Conservation (phyloP, 495 filamentous ascomycete genomes). For the Thermochaetoides thermophila region DNA sequence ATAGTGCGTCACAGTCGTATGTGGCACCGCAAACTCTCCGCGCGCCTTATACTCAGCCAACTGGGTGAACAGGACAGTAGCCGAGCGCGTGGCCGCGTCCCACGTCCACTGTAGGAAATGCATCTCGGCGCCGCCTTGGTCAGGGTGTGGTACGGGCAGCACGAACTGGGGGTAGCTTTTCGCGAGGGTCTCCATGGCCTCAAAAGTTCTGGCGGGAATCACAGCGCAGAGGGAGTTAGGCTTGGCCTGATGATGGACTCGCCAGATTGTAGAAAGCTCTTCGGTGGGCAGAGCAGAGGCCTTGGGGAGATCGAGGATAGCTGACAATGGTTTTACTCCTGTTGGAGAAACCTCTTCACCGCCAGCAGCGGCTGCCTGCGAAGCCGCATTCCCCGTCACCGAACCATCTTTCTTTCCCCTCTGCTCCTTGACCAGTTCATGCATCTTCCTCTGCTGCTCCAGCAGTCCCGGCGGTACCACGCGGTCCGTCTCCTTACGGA, state of each 20-base stretch:
- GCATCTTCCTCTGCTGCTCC: no score
- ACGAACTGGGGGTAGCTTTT: slow-evolving; percentile 74
- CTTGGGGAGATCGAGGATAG: slow-evolving; percentile 73
- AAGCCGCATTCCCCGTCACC: no score
- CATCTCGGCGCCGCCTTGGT: slow-evolving; percentile 51
- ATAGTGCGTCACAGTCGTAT: slow-evolving; percentile 88
- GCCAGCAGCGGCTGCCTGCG: no score
- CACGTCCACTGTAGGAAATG: slow-evolving; percentile 72
- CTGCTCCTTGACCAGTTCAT: no score
- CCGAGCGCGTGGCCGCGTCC: slow-evolving; percentile 43
- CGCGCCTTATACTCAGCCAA: slow-evolving; percentile 83
- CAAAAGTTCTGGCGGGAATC: slow-evolving; percentile 58
- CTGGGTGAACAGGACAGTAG: slow-evolving; percentile 82
- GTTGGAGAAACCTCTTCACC: no score
- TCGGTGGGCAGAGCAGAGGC: slow-evolving; percentile 53
- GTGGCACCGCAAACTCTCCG: slow-evolving; percentile 76
- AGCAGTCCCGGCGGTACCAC: slow-evolving; percentile 29
- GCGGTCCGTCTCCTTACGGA: slow-evolving; percentile 39
- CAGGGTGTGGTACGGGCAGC: slow-evolving; percentile 65
- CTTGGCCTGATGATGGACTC: slow-evolving; percentile 63
- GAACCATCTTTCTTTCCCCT: no score
- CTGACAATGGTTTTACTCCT: slow-evolving; percentile 58
- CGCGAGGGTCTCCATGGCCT: slow-evolving; percentile 49
- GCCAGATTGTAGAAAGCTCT: slow-evolving; percentile 82
- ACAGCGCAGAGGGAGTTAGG: slow-evolving; percentile 63